A percentile compares a stretch with the other conserved stretches of the same genome.
These are phyloP conservation scores for Escovopsis sp. DNA, from an alignment of 2,329 filamentous ascomycete species.

Conservation along the genomic window DNA sequence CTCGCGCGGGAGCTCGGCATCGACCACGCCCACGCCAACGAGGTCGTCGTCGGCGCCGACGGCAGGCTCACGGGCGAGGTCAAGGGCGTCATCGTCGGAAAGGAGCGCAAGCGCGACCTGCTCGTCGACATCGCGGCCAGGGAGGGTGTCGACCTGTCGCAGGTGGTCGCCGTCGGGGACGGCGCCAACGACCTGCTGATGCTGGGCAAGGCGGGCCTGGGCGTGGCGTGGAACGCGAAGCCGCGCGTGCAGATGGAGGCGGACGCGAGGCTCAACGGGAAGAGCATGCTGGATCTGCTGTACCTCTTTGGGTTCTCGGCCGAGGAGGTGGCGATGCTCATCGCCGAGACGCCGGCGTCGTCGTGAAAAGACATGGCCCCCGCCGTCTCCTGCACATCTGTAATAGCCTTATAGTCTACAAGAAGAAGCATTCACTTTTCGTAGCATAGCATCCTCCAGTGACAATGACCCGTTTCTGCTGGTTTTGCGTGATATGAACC, in stretches of 20 bases:
- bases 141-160: slow-evolving; percentile 49
- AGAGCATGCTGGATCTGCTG: slow-evolving; percentile 55
- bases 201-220: slow-evolving; percentile 61
- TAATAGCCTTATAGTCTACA: no score
- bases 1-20: slow-evolving; percentile 67
- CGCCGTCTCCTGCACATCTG: background rate
- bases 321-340: slow-evolving; percentile 34
- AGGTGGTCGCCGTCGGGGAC: slow-evolving; percentile 64
- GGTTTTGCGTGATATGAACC: no score
- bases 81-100: slow-evolving; percentile 58
- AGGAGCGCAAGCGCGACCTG: slow-evolving; percentile 58
- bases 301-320: slow-evolving; percentile 59
- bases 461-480: no score
- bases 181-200: slow-evolving; percentile 74
- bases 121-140: slow-evolving; percentile 55
- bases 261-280: slow-evolving; percentile 55
- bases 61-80: slow-evolving; percentile 57
- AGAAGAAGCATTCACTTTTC: no score
- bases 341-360: slow-evolving; percentile 1
- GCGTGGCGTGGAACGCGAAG: slow-evolving; percentile 76
- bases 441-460: no score
- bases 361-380: background rate
- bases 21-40: slow-evolving; percentile 80
- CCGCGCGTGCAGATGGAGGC: slow-evolving; percentile 68
- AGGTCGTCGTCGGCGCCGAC: slow-evolving; percentile 50